Base-by-base conservation (phyloP, 805 yeast species). In the Candida silvicultrix region DNA sequence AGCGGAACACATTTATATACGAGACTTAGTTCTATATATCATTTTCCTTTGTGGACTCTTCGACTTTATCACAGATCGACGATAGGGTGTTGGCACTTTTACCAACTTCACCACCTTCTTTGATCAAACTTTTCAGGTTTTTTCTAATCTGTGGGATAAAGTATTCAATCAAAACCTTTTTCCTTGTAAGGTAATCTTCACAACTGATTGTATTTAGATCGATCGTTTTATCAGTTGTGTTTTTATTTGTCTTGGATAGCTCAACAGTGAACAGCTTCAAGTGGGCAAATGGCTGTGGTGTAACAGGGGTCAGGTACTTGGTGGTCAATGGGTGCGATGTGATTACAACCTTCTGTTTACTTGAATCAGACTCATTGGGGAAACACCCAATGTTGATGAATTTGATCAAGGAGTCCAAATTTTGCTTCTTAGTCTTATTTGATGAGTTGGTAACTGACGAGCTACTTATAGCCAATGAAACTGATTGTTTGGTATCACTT, bases 21-120 rank as follows among this genome's bases (percentile, higher is more conserved):
- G 5, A 15, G 34, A 15, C 5, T 31, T 31, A 7, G 14, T 10
- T 6, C 12, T 21, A 37, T 11, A 20, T 12, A n/a, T 37, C 39
- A 37, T 16, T 14, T 4, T 12, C 25, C 15, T 12, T 12, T 3
- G 16, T 20, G 23, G 25, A 43, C 37, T 29, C 23, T 36, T 41
- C 41, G 12, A 40, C 15, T 23, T 40, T 34, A 5, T 16, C 38
- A 19, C 38, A 51, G 15, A 58, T 18, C 2, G 39, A 38, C 28
- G 54, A 46, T n/a, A 58, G 32, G 2, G 49, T 39, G 21, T 65
- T 68, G 8, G 77, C 73, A 14, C 60, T 74, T 49, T 80, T 74
- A 3, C 89, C 89, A 18, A 75, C 66, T 41, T 81, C 87, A 1
- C 90, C 90, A 12, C 89, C 95, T 52, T 85, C 94, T 54, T 78